Percentiles rank a stretch among this genome's conserved stretches.
These are phyloP conservation scores for Populus davidiana DNA, from an alignment of 345 rosid species.

Conservation along the genomic window DNA sequence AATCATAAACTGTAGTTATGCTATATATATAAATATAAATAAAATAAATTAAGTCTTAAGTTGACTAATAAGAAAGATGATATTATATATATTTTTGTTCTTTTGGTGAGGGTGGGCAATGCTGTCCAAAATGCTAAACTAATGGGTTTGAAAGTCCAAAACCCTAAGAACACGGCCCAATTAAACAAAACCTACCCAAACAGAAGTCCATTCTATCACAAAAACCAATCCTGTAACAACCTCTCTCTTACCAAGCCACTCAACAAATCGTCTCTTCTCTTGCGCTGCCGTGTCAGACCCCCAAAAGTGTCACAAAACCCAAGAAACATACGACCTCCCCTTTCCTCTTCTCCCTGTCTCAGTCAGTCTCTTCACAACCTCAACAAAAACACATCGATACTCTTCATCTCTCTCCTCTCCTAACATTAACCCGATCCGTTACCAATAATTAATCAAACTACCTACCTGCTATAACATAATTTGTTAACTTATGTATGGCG, in stretches of 20 bases:
- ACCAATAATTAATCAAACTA: not conserved
- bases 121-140: not conserved
- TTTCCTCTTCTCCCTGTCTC: not conserved
- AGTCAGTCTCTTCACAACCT: not conserved
- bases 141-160: not conserved
- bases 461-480: not conserved
- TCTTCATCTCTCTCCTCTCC: not conserved
- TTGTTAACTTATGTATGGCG: conserved; percentile 16
- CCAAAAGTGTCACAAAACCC: not conserved
- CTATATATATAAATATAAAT: no score
- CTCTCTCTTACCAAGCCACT: no score
- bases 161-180: not conserved
- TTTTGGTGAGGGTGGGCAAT: no score
- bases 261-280: not conserved
- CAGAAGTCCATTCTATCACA: not conserved
- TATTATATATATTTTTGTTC: no score
- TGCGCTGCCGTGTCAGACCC: no score
- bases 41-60: no score
- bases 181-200: not conserved
- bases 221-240: not conserved
- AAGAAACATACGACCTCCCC: not conserved
- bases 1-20: no score
- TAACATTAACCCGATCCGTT: not conserved
- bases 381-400: not conserved
- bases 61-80: no score